phyloP scores from a whole-genome alignment of 805 yeast species.

The Wickerhamiella kurtzmanii region DNA sequence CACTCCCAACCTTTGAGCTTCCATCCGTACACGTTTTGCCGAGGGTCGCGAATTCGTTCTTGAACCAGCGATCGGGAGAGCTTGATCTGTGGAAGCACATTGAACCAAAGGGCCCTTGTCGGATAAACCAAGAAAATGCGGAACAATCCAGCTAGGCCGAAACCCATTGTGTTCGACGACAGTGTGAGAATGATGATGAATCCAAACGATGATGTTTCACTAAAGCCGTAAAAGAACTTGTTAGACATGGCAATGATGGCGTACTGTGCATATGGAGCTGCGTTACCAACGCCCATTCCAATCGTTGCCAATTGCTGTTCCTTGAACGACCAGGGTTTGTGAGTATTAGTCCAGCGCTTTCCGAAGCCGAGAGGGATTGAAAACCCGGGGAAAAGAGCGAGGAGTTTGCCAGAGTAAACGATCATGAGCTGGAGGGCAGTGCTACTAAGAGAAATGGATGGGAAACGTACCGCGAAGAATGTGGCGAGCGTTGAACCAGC shows the following conservation, averaged over 20 bases:
- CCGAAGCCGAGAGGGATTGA: conserved; percentile 24
- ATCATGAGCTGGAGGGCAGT: conserved; percentile 46
- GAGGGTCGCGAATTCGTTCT: not conserved
- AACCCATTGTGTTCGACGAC: conserved; percentile 50
- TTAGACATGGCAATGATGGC: conserved; percentile 26
- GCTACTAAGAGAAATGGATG: conserved; percentile 36
- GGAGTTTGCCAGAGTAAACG: conserved; percentile 41
- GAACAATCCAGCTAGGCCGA: conserved; percentile 54
- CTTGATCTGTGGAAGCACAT: conserved; percentile 35
- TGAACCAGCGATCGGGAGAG: conserved; percentile 35
- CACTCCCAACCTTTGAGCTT: conserved; percentile 37
- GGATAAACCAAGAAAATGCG: conserved; percentile 47
- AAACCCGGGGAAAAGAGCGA: conserved; percentile 19
- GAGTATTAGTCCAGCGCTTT: not conserved
- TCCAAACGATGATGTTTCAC: conserved; percentile 28
- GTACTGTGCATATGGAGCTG: conserved; percentile 19
- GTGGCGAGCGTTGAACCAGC: conserved; percentile 43
- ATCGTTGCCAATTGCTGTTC: conserved; percentile 33
- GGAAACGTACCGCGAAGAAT: conserved; percentile 43
- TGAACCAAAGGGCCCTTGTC: conserved; percentile 41
- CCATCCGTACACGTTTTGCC: conserved; percentile 42
- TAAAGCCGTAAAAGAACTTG: conserved; percentile 17
- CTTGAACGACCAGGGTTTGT: conserved; percentile 25
- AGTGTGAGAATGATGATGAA: conserved; percentile 41
- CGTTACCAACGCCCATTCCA: conserved; percentile 20